Evolutionary conservation across 805 yeast species (phyloP), one percentile per base, ranked within the genome.

Genomic region (Kazachstania martiniae): DNA sequence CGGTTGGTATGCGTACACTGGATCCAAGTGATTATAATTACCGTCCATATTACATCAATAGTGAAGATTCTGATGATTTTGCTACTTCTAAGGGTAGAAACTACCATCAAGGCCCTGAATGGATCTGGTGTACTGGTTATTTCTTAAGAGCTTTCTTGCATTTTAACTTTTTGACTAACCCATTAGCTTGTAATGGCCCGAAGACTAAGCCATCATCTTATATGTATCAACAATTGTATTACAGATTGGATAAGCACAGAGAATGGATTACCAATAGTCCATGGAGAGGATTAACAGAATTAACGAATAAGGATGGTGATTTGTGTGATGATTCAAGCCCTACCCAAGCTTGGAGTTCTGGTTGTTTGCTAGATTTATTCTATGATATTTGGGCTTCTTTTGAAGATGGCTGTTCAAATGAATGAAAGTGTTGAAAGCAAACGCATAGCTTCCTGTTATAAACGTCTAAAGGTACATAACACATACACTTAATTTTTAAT

Each of bases 31-130:
- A 89, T 60, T 70, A 75, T 62, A 87, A 89, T 58, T 89, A 91
- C 56, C 69, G 94, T 41, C 98, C 98, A 2, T 73, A 83, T 59
- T 89, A 89, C 57, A 64, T 65, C 49, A 91, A 89, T 53, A 62
- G 85, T 29, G 79, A 71, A 25, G 97, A 89, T 48, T 73, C 72
- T 33, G 73, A 68, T 4, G 95, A 89, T 56, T 91, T 86, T 66
- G 85, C 93, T 1, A 86, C 96, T 0, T 68, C 96, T 2, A 85
- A 86, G 58, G 98, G 98, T 19, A 72, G 97, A 47, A 91, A 91
- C 59, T 89, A 89, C 55, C 98, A 89, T 57, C 97, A 89, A 60
- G 98, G 98, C 2, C 98, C 98, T 2, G 98, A 91, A 53, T 89
- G 98, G 98, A 81, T 83, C 21, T 89, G 96, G 96, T 71, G 76